These are phyloP conservation scores for Beta vulgaris DNA, from an alignment of 148 eudicot species.

Conservation along the genomic window DNA sequence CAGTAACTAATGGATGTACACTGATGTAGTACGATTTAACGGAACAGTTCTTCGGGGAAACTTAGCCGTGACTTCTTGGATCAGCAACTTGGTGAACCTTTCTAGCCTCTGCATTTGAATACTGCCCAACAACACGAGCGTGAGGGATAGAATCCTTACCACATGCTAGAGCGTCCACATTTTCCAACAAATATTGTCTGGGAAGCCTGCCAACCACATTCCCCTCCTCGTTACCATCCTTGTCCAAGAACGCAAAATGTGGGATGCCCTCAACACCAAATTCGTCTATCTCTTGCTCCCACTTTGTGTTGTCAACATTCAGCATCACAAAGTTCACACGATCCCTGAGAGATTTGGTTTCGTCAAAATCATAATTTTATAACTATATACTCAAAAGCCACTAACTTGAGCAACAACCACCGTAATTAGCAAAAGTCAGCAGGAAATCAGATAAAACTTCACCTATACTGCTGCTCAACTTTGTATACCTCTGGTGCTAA, in stretches of 20 bases:
- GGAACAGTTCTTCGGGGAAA: not conserved
- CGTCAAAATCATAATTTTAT: too few species aligned
- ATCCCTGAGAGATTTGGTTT: conserved; percentile 46
- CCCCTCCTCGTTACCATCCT: conserved; percentile 85
- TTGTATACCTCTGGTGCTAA: conserved; percentile 88
- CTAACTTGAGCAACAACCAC: not conserved
- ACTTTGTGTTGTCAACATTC: conserved; percentile 94
- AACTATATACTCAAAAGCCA: not conserved
- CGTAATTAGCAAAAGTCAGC: not conserved
- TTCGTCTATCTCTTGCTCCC: conserved; percentile 99
- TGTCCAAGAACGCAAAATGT: conserved; percentile 94
- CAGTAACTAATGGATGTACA: conserved; percentile 4
- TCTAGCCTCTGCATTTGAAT: conserved; percentile 72
- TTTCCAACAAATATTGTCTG: conserved; percentile 58
- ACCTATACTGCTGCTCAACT: conserved; percentile 93
- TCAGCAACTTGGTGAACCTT: conserved; percentile 76
- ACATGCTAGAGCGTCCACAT: conserved; percentile 81
- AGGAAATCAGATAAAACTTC: conserved; percentile 13
- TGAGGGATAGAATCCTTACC: conserved; percentile 78
- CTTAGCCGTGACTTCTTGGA: conserved; percentile 98
- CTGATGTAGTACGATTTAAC: not conserved
- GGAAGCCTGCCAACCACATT: conserved; percentile 92
- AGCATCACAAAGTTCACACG: conserved; percentile 95
- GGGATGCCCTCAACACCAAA: conserved; percentile 99
- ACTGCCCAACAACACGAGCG: conserved; percentile 85